Conservation (phyloP, 2,329 filamentous ascomycete species). For the Metarhizium guizhouense region DNA sequence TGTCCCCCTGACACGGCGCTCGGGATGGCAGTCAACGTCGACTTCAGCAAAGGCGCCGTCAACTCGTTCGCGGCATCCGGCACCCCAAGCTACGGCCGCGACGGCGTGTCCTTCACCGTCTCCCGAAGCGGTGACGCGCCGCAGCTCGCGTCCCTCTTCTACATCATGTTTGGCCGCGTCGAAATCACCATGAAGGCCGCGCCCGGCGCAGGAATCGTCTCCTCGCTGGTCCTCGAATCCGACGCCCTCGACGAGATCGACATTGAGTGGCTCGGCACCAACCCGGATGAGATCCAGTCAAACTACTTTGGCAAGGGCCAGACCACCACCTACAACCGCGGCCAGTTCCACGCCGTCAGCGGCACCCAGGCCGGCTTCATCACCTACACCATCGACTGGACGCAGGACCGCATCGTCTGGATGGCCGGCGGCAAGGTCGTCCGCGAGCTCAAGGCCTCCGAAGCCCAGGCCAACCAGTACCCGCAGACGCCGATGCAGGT, state of each 20-base stretch:
- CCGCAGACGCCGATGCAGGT: constrained; percentile 94
- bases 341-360: constrained; percentile 61
- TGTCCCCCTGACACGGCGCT: constrained; percentile 75
- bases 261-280: constrained; percentile 86
- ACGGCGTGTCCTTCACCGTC: constrained; percentile 79
- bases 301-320: constrained; percentile 97
- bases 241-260: constrained; percentile 94
- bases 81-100: constrained; percentile 60
- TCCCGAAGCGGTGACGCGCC: constrained; percentile 71
- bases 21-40: constrained; percentile 71
- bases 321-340: constrained; percentile 78
- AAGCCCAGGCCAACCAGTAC: constrained; percentile 67
- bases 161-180: constrained; percentile 97
- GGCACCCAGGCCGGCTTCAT: constrained; percentile 69
- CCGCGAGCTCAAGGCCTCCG: constrained; percentile 60
- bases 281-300: constrained; percentile 71
- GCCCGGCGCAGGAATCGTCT: constrained; percentile 85
- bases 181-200: constrained; percentile 80
- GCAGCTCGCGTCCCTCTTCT: constrained; percentile 82
- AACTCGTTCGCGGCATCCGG: constrained; percentile 69
- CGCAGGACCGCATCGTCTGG: constrained; percentile 75
- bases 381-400: constrained; percentile 92
- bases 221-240: constrained; percentile 82
- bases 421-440: constrained; percentile 70
- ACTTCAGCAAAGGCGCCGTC: constrained; percentile 72